Evolutionary conservation across 257 asterid species (phyloP).

Genomic region (Capsicum baccatum): DNA sequence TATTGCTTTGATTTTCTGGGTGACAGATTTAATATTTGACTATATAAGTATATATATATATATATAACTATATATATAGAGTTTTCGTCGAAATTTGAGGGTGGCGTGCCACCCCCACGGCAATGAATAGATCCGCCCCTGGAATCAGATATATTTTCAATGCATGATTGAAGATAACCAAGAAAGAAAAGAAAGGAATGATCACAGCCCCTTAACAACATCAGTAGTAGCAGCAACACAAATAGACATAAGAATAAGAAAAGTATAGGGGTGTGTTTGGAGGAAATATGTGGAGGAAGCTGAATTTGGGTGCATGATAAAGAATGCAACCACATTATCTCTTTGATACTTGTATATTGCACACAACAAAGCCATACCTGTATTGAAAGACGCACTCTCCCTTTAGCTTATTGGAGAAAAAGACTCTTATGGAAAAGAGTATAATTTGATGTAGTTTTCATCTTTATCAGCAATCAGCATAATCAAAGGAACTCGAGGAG

Average conservation of each 20-base stretch:
- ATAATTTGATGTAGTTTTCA: not conserved
- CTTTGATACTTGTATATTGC: not conserved
- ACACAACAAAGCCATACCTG: not conserved
- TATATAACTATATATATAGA: no score
- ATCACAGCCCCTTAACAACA: slow-evolving; percentile 1
- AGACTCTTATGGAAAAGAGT: not conserved
- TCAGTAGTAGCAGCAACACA: not conserved
- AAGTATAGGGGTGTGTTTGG: not conserved
- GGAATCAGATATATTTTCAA: not conserved
- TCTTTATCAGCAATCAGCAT: slow-evolving; percentile 9
- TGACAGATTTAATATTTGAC: no score
- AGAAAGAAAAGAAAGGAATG: slow-evolving; percentile 3
- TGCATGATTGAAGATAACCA: slow-evolving; percentile 18
- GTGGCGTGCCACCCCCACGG: no score
- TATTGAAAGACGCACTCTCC: not conserved
- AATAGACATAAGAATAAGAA: not conserved
- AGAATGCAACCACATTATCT: not conserved
- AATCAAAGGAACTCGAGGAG: not conserved
- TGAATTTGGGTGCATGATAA: not conserved
- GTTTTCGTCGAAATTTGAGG: no score
- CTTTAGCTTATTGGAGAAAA: not conserved
- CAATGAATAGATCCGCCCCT: no score
- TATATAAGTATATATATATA: no score
- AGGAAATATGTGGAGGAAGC: not conserved
- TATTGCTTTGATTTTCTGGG: no score